A percentile compares a stretch with the other conserved stretches of the same genome.
Evolutionary conservation across 2,329 filamentous ascomycete genomes (phyloP).

Genomic region (Fusarium graminum): DNA sequence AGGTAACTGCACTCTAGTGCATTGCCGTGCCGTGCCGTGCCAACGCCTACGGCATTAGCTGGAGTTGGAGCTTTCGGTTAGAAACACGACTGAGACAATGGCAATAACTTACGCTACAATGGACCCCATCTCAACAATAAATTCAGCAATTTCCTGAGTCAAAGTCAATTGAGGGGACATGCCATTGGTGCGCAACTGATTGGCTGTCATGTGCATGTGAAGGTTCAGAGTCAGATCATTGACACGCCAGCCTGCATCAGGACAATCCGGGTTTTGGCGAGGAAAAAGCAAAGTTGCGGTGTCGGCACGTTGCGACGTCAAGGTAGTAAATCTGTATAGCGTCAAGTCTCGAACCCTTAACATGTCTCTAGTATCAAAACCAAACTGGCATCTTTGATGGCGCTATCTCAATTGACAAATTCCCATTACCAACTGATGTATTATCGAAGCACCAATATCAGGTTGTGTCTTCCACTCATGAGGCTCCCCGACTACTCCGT

Average conservation of each 20-base stretch:
- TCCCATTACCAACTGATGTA: too few relatives aligned
- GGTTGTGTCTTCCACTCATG: too few relatives aligned
- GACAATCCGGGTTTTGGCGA: not conserved
- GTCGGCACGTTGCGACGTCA: not conserved
- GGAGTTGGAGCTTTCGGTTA: not conserved
- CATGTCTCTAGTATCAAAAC: too few relatives aligned
- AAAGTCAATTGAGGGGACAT: not conserved
- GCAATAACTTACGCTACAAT: not conserved
- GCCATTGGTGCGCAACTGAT: not conserved
- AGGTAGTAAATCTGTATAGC: not conserved
- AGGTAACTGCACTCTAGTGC: not conserved
- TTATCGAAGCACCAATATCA: too few relatives aligned
- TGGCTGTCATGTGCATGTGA: not conserved
- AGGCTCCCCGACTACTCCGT: too few relatives aligned
- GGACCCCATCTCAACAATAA: not conserved
- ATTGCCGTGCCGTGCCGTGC: not conserved
- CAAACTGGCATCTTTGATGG: too few relatives aligned
- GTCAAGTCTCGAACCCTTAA: not conserved
- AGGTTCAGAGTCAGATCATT: constrained; percentile 8
- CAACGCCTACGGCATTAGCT: constrained; percentile 6
- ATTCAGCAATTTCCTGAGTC: not conserved
- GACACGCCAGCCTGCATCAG: not conserved
- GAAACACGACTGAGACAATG: not conserved
- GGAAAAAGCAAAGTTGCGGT: constrained; percentile 17
- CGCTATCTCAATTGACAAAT: too few relatives aligned